Evolutionary conservation across 768 basidiomycete species (phyloP), one percentile per base, ranked within the genome.

Genomic region (Gloeopeniophorella convolvens): DNA sequence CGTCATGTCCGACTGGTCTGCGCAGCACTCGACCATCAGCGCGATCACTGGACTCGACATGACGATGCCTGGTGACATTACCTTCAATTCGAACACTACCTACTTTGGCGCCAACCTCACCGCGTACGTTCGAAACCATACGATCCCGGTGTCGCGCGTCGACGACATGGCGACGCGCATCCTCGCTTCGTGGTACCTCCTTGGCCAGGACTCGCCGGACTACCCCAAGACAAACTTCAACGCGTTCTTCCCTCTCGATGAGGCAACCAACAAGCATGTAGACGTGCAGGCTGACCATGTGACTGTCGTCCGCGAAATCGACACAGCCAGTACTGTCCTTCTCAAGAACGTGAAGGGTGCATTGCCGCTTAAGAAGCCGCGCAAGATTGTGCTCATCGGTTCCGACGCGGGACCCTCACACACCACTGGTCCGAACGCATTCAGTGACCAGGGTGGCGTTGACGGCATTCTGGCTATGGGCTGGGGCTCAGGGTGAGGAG

Each of bases 91-190:
- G 10, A 65, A 66, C 2, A 66, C 60, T 10, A 73, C 78, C 3
- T 89, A 77, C 60, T 89, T 80, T 54, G 83, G 85, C n/a, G 68
- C 61, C 1, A 87, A 83, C 62, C 72, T 91, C 27, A 83, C 81
- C 1, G 70, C 70, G 23, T 81, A 73, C 42, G 87, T 93, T 15
- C 66, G 74, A 40, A 86, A 91, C 62, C 82, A 81, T 33, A 82
- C 79, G 3, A 85, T 93, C 44, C 73, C 84, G 0, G 70, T 74
- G 55, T 62, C 72, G 3, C 78, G 87, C 5, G 66, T 87, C 5
- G 80, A 83, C 47, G 89, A 93, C 62, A 90, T 91, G 86, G 89
- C 84, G 4, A 81, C 77, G 8, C 82, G 89, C 26, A 83, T 92
- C 58, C 62, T 91, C 21, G 83, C 87, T 3, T 68, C 72, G 0